A percentile compares a stretch with the other conserved stretches of the same genome.
phyloP scores from a whole-genome alignment of 2,329 filamentous ascomycete species.

The Colletotrichum tabaci region DNA sequence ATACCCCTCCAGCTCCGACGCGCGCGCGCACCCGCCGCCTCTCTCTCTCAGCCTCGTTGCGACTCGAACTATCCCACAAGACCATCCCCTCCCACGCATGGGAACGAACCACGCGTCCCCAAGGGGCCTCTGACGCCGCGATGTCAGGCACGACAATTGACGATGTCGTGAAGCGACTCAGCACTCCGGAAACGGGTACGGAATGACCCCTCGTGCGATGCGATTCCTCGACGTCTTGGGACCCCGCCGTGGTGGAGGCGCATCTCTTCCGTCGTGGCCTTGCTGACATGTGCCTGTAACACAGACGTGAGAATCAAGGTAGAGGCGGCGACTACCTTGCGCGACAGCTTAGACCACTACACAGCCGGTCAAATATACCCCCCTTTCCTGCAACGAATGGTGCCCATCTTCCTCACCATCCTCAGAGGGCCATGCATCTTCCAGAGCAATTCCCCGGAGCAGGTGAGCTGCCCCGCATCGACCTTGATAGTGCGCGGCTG shows the following conservation, averaged over 20 bases:
- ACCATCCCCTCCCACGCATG: constrained; percentile 51
- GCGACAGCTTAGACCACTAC: constrained; percentile 93
- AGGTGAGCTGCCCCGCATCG: constrained; percentile 68
- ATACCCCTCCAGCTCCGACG: constrained; percentile 36
- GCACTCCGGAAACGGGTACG: constrained; percentile 69
- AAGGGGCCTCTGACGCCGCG: constrained; percentile 63
- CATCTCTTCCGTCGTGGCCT: constrained; percentile 8
- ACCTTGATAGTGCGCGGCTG: constrained; percentile 37
- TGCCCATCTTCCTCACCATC: constrained; percentile 91
- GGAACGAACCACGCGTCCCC: constrained; percentile 52
- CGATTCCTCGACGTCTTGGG: not conserved
- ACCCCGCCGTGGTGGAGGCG: constrained; percentile 30
- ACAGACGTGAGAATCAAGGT: constrained; percentile 86
- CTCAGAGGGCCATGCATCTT: constrained; percentile 91
- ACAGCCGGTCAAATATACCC: constrained; percentile 83
- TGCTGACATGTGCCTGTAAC: constrained; percentile 39
- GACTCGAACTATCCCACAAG: constrained; percentile 41
- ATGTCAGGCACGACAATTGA: constrained; percentile 76
- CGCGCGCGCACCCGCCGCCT: constrained; percentile 22
- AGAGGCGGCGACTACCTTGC: constrained; percentile 86
- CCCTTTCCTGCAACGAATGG: constrained; percentile 86
- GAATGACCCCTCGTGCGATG: constrained; percentile 42
- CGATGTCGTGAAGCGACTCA: constrained; percentile 74
- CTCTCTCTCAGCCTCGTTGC: constrained; percentile 31
- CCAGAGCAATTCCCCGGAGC: constrained; percentile 89